Percentiles rank a stretch among this genome's conserved stretches.
These are phyloP conservation scores for Xylariaceae sp. DNA, from an alignment of 2,329 filamentous ascomycete species.

Conservation along the genomic window DNA sequence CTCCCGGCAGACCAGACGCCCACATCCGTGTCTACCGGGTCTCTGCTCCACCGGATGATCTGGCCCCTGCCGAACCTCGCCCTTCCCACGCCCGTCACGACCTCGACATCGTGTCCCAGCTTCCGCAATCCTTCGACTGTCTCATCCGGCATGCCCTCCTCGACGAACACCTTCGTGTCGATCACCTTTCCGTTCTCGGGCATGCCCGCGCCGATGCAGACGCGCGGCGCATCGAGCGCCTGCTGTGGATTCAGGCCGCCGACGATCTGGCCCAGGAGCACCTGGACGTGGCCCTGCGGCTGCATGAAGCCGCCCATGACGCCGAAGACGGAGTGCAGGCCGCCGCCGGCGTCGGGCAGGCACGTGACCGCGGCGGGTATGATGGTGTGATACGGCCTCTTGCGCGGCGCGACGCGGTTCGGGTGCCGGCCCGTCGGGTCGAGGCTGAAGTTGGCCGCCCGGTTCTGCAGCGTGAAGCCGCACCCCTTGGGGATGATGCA, in stretches of 20 bases:
- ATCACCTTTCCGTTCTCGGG: constrained; percentile 42
- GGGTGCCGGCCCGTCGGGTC: constrained; percentile 55
- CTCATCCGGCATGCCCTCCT: constrained; percentile 71
- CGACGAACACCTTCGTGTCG: constrained; percentile 66
- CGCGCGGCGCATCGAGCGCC: constrained; percentile 82
- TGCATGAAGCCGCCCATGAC: constrained; percentile 99
- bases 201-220: constrained; percentile 77
- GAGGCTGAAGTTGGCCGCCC: constrained; percentile 80
- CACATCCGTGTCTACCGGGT: constrained; percentile 56
- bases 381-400: constrained; percentile 95
- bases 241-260: constrained; percentile 80
- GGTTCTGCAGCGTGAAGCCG: constrained; percentile 92
- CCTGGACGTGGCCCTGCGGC: constrained; percentile 92
- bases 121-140: constrained; percentile 61
- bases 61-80: constrained; percentile 80
- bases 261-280: constrained; percentile 80
- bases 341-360: constrained; percentile 60
- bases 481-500: constrained; percentile 78
- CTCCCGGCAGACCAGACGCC: constrained; percentile 84
- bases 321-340: constrained; percentile 79
- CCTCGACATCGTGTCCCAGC: constrained; percentile 67
- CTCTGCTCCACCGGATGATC: constrained; percentile 72
- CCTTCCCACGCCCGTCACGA: constrained; percentile 61
- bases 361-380: constrained; percentile 90
- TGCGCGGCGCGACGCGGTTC: constrained; percentile 72